Conservation (phyloP, 306 rosid genomes). For the Gynostemma pentaphyllum region DNA sequence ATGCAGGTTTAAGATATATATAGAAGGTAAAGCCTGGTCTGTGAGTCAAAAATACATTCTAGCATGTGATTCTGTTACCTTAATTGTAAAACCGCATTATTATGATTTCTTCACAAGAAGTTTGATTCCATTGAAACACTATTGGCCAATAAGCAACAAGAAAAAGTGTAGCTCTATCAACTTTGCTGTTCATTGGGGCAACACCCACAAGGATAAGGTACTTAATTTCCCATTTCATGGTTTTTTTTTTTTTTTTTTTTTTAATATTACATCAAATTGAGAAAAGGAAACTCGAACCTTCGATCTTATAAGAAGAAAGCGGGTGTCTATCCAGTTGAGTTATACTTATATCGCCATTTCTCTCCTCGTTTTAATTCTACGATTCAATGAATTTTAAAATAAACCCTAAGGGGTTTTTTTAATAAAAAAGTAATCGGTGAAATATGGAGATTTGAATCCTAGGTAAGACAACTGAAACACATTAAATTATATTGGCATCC, state of each 20-base stretch:
- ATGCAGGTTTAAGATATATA: conserved; percentile 75
- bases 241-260: no score
- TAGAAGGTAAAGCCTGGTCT: conserved; percentile 98
- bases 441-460: neutral
- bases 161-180: conserved; percentile 52
- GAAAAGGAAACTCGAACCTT: no score
- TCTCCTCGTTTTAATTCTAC: no score
- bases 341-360: no score
- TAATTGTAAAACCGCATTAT: conserved; percentile 64
- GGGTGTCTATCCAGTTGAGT: no score
- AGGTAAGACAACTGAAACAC: no score
- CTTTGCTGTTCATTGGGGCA: conserved; percentile 91
- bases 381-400: no score
- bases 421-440: no score
- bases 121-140: conserved; percentile 59
- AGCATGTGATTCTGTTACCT: conserved; percentile 69
- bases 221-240: neutral
- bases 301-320: no score
- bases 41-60: conserved; percentile 86
- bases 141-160: conserved; percentile 81
- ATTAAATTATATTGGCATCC: no score
- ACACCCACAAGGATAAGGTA: conserved; percentile 46
- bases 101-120: conserved; percentile 85
- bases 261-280: no score
- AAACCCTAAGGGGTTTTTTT: no score